phyloP scores from a whole-genome alignment of 441 rosid genomes.

The Dalechampia spathulata region DNA sequence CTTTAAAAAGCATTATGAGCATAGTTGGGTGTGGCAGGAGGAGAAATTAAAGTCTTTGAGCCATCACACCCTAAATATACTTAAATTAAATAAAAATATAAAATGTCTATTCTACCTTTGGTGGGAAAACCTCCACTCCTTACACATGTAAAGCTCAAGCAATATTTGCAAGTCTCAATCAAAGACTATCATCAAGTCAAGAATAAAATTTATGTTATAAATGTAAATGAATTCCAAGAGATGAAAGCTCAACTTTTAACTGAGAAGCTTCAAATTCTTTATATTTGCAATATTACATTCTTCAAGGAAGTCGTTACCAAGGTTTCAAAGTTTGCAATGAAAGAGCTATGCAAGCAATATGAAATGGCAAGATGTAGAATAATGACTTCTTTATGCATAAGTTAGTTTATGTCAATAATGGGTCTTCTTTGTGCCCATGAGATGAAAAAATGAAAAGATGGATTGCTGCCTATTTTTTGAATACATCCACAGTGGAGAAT shows the following conservation, averaged over 20 bases:
- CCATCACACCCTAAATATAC: no score
- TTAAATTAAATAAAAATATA: no score
- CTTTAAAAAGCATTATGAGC: no score
- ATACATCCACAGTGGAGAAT: background rate
- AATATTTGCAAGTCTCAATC: constrained; percentile 4
- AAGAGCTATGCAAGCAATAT: background rate
- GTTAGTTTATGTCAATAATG: background rate
- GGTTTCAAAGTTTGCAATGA: background rate
- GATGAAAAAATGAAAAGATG: background rate
- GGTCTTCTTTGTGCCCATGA: background rate
- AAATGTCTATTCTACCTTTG: no score
- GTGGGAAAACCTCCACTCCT: no score
- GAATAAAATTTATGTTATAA: background rate
- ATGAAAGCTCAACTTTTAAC: background rate
- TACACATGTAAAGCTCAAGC: constrained; percentile 1
- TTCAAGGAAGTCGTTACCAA: constrained; percentile 1
- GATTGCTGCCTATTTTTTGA: background rate
- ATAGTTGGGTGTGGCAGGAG: no score
- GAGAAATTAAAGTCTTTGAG: no score
- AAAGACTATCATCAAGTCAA: background rate
- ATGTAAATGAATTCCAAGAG: constrained; percentile 9
- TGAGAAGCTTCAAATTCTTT: constrained; percentile 1
- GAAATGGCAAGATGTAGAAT: background rate
- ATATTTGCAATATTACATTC: background rate
- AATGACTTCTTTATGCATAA: background rate